A percentile compares a stretch with the other conserved stretches of the same genome.
Conservation (phyloP, 2,329 filamentous ascomycete genomes). For the Elsinoe arachidis region DNA sequence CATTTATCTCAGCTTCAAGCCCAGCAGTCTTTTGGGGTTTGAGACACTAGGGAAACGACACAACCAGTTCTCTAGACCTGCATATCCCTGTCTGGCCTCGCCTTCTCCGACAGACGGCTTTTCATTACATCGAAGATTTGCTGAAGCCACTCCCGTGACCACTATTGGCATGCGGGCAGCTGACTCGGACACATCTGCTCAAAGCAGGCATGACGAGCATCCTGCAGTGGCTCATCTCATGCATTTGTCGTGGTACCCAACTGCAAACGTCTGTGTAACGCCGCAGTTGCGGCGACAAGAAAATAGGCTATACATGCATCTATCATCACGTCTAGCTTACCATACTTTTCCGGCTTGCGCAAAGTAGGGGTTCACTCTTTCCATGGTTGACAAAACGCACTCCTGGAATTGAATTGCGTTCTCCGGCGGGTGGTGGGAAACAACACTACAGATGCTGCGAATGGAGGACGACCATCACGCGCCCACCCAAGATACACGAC, state of each 20-base stretch:
- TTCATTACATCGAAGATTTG: not conserved
- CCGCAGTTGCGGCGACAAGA: slow-evolving; percentile 7
- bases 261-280: slow-evolving; percentile 1
- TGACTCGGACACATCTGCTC: slow-evolving; percentile 8
- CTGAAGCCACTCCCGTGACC: slow-evolving; percentile 2
- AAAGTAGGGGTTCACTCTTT: slow-evolving; percentile 2
- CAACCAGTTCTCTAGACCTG: not conserved
- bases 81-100: not conserved
- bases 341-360: not conserved
- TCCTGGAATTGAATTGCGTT: not conserved
- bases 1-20: slow-evolving; percentile 7
- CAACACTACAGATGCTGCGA: not conserved
- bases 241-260: not conserved
- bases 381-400: not conserved
- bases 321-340: slow-evolving; percentile 10
- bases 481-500: not conserved
- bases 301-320: slow-evolving; percentile 9
- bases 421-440: not conserved
- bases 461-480: not conserved
- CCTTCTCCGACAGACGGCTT: not conserved
- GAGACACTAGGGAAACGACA: not conserved
- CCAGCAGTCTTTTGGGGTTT: not conserved
- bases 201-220: slow-evolving; percentile 2
- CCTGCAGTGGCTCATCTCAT: slow-evolving; percentile 3
- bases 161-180: not conserved